Evolutionary conservation across 768 basidiomycete species (phyloP).

Genomic region (Lactarius tabidus): DNA sequence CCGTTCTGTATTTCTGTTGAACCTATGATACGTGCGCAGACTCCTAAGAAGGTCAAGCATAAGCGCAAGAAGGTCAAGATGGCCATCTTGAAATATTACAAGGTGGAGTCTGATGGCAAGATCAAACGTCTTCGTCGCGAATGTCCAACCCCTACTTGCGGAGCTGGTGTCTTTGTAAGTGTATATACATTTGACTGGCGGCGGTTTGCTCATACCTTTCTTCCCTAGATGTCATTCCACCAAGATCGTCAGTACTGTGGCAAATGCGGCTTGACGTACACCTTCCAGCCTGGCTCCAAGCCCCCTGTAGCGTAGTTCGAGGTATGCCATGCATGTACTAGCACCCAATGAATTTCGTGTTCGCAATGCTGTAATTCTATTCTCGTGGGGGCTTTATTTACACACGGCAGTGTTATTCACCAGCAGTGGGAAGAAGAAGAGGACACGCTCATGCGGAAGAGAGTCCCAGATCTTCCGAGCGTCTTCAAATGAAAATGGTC

Average conservation of each 20-base stretch:
- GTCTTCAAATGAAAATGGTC: too few species aligned
- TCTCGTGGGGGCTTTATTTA: too few species aligned
- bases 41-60: slow-evolving; percentile 25
- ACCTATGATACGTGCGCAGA: slow-evolving; percentile 3
- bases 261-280: slow-evolving; percentile 87
- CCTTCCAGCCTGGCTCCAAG: slow-evolving; percentile 76
- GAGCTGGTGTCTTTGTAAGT: slow-evolving; percentile 81
- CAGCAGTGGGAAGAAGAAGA: too few species aligned
- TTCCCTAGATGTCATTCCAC: slow-evolving; percentile 91
- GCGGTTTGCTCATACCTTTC: neutral
- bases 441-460: too few species aligned
- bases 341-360: neutral
- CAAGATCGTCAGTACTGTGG: slow-evolving; percentile 97
- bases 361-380: neutral
- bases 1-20: neutral
- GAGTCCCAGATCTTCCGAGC: too few species aligned
- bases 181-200: neutral
- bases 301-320: slow-evolving; percentile 58
- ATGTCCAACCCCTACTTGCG: slow-evolving; percentile 79
- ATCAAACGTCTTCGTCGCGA: slow-evolving; percentile 99
- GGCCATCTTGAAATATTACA: slow-evolving; percentile 99
- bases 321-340: slow-evolving; percentile 1
- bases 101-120: slow-evolving; percentile 93
- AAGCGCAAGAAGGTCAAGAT: slow-evolving; percentile 87
- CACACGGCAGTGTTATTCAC: too few species aligned